Evolutionary conservation across 768 basidiomycete genomes (phyloP).

Genomic region (Leccinum imitatum): DNA sequence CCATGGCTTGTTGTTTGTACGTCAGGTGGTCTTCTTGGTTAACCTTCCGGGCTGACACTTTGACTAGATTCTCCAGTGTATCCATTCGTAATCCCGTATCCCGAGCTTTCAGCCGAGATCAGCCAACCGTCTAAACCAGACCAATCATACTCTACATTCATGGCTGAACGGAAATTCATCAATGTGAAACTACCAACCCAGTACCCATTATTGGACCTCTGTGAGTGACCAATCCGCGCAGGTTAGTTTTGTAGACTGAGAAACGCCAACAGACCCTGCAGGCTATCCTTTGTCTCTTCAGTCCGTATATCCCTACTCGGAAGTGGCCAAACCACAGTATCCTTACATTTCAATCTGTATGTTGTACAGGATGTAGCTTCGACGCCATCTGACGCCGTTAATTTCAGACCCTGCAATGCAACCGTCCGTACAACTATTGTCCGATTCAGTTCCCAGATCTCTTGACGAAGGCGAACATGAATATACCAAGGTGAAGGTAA

Average conservation of each 20-base stretch:
- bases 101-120: slow-evolving; percentile 7
- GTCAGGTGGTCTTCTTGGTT: slow-evolving; percentile 10
- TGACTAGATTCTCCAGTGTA: slow-evolving; percentile 25
- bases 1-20: slow-evolving; percentile 40
- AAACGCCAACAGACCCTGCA: slow-evolving; percentile 13
- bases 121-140: slow-evolving; percentile 3
- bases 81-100: slow-evolving; percentile 21
- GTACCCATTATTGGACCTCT: slow-evolving; percentile 34
- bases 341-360: slow-evolving; percentile 28
- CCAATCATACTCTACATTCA: neutral
- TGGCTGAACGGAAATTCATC: neutral
- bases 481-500: slow-evolving; percentile 14
- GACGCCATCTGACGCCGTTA: neutral
- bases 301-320: slow-evolving; percentile 21
- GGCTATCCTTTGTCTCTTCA: slow-evolving; percentile 31
- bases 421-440: slow-evolving; percentile 16
- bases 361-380: slow-evolving; percentile 4
- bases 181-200: slow-evolving; percentile 13
- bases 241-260: neutral
- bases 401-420: slow-evolving; percentile 17
- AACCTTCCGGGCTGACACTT: neutral
- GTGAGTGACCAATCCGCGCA: slow-evolving; percentile 25
- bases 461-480: slow-evolving; percentile 5
- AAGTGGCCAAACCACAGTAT: slow-evolving; percentile 13
- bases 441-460: slow-evolving; percentile 5